These are phyloP conservation scores for Houttuynia cordata DNA, from an alignment of 164 flowering plant species.

Conservation along the genomic window DNA sequence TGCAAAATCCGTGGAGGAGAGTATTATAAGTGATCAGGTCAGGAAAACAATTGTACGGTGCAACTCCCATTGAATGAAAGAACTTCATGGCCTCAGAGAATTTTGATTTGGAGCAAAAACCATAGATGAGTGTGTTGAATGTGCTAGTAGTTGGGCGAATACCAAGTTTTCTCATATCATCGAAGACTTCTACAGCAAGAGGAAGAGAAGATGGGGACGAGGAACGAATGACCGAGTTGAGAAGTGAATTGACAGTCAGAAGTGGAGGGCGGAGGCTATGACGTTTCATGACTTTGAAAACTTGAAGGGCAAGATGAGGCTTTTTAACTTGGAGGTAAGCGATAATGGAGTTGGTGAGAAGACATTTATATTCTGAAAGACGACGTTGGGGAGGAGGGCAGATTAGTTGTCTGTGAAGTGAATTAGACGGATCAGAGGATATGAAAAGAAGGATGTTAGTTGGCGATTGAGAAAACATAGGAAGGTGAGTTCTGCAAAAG, in stretches of 20 bases:
- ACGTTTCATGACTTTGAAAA: too few species aligned
- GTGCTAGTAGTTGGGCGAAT: constrained; percentile 30
- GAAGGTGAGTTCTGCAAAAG: too few species aligned
- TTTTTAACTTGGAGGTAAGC: too few species aligned
- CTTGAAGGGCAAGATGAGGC: too few species aligned
- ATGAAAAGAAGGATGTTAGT: too few species aligned
- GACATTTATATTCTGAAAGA: too few species aligned
- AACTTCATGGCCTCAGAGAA: constrained; percentile 43
- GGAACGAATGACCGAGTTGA: constrained; percentile 43
- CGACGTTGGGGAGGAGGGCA: too few species aligned
- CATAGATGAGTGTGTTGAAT: constrained; percentile 56
- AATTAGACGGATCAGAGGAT: too few species aligned
- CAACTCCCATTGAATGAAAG: constrained; percentile 31
- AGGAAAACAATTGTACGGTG: constrained; percentile 25
- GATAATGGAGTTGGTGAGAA: too few species aligned
- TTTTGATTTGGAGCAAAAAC: constrained; percentile 43
- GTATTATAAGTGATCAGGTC: constrained; percentile 70
- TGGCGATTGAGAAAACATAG: too few species aligned
- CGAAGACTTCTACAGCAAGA: constrained; percentile 26
- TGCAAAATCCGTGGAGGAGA: constrained; percentile 43
- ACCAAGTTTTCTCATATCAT: constrained; percentile 34
- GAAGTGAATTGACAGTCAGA: constrained; percentile 28
- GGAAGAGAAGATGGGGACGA: constrained; percentile 29
- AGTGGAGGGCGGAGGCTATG: too few species aligned
- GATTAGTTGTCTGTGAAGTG: too few species aligned